Percentiles rank a stretch among this genome's conserved stretches.
Evolutionary conservation across 805 yeast genomes (phyloP).

Genomic region (Ogataea haglerorum): DNA sequence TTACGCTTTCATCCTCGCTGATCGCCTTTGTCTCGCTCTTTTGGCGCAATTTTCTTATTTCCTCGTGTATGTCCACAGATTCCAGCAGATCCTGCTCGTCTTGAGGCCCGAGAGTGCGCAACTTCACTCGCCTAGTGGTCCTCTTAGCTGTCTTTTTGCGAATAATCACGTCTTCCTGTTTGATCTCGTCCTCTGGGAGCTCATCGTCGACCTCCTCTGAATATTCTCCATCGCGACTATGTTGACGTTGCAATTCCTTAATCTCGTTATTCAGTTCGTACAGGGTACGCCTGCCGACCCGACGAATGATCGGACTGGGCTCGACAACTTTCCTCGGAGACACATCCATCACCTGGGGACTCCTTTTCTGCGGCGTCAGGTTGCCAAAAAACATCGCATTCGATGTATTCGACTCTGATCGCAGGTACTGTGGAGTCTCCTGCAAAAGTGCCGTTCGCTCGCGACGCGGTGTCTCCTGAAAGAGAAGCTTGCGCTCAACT

Average conservation of each 20-base stretch:
- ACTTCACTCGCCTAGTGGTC: slow-evolving; percentile 48
- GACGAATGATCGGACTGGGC: slow-evolving; percentile 31
- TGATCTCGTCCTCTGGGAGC: neutral
- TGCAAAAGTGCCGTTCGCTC: slow-evolving; percentile 4
- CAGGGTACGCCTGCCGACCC: slow-evolving; percentile 32
- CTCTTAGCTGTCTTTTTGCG: slow-evolving; percentile 45
- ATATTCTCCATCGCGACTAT: slow-evolving; percentile 20
- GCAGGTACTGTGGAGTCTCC: slow-evolving; percentile 25
- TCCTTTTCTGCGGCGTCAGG: slow-evolving; percentile 10
- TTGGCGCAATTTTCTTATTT: slow-evolving; percentile 33
- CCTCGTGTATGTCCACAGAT: slow-evolving; percentile 41
- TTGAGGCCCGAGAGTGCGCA: slow-evolving; percentile 37
- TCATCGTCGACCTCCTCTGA: slow-evolving; percentile 12
- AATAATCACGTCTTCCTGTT: slow-evolving; percentile 22
- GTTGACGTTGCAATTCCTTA: slow-evolving; percentile 31
- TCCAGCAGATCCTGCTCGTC: slow-evolving; percentile 31
- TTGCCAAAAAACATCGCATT: slow-evolving; percentile 4
- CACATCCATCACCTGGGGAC: neutral
- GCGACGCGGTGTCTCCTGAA: slow-evolving; percentile 15
- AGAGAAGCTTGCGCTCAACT: slow-evolving; percentile 23
- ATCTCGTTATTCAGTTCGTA: slow-evolving; percentile 48
- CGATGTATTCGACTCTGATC: slow-evolving; percentile 15
- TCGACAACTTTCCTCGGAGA: slow-evolving; percentile 24
- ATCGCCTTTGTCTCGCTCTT: neutral
- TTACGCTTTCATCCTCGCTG: slow-evolving; percentile 1